Evolutionary conservation across 2,329 filamentous ascomycete species (phyloP).

Genomic region (Diaporthe destruens): DNA sequence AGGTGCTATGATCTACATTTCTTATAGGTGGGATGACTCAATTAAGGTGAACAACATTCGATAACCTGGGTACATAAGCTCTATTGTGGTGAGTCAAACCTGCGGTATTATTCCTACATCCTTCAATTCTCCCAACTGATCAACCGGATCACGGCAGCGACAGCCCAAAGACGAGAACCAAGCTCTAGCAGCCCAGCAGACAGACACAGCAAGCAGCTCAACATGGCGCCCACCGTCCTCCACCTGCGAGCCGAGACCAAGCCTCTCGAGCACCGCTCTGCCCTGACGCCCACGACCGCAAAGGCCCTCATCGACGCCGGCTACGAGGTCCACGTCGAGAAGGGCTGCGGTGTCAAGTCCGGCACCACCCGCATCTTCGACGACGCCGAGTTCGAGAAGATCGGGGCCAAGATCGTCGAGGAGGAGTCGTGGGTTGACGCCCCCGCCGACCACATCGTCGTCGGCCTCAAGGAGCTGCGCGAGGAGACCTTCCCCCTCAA

Average conservation of each 20-base stretch:
- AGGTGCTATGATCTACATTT: background rate
- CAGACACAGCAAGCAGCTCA: slow-evolving; percentile 29
- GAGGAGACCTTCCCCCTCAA: slow-evolving; percentile 79
- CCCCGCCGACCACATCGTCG: slow-evolving; percentile 76
- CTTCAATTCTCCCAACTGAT: slow-evolving; percentile 33
- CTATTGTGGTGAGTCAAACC: slow-evolving; percentile 26
- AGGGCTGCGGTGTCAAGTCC: slow-evolving; percentile 46
- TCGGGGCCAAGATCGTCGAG: slow-evolving; percentile 74
- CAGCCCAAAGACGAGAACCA: slow-evolving; percentile 7
- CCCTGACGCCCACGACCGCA: slow-evolving; percentile 52
- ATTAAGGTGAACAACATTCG: slow-evolving; percentile 31
- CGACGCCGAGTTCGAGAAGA: slow-evolving; percentile 70
- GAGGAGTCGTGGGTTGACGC: slow-evolving; percentile 77
- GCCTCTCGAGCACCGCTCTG: slow-evolving; percentile 68
- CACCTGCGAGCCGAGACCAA: slow-evolving; percentile 72
- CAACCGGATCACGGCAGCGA: slow-evolving; percentile 7
- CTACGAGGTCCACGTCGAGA: slow-evolving; percentile 77
- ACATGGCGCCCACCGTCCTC: slow-evolving; percentile 55
- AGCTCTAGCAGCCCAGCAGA: background rate
- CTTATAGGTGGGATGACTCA: slow-evolving; percentile 17
- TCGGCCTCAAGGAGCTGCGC: slow-evolving; percentile 83
- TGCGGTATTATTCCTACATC: background rate
- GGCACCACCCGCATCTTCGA: slow-evolving; percentile 76
- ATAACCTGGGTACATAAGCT: slow-evolving; percentile 8
- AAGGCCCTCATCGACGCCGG: slow-evolving; percentile 76